Conservation (phyloP, 768 basidiomycete genomes). For the Pilatotrama ljubarskyi region DNA sequence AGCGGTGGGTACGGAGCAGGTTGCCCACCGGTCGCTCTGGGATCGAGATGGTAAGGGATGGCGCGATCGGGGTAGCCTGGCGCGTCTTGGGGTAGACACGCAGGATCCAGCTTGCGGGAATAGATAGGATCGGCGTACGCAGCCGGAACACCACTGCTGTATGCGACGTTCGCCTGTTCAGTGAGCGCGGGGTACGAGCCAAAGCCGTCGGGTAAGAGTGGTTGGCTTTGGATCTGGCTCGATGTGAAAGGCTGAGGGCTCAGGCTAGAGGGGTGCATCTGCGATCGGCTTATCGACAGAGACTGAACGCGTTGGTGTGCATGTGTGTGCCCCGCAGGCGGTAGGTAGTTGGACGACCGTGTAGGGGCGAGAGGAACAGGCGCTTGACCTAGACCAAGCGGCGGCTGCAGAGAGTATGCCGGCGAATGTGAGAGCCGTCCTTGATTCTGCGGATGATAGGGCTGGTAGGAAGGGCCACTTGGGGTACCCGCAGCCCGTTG, state of each 20-base stretch:
- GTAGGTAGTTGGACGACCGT: not conserved
- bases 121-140: slow-evolving; percentile 23
- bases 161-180: slow-evolving; percentile 10
- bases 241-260: not conserved
- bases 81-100: slow-evolving; percentile 9
- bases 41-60: slow-evolving; percentile 10
- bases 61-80: slow-evolving; percentile 9
- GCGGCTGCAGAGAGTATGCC: not conserved
- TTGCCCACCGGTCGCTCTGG: not conserved
- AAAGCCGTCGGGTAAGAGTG: slow-evolving; percentile 10
- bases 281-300: slow-evolving; percentile 6
- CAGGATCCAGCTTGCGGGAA: slow-evolving; percentile 6
- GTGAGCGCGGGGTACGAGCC: slow-evolving; percentile 14
- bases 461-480: slow-evolving; percentile 4
- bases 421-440: not conserved
- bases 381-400: slow-evolving; percentile 1
- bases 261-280: not conserved
- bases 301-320: slow-evolving; percentile 16
- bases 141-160: slow-evolving; percentile 19
- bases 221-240: slow-evolving; percentile 13
- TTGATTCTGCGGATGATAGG: not conserved
- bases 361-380: not conserved
- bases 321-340: not conserved
- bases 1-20: not conserved
- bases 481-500: slow-evolving; percentile 4